A percentile compares a stretch with the other conserved stretches of the same genome.
These are phyloP conservation scores for Haematococcus lacustris DNA, from an alignment of 139 green algal genomes.

Conservation along the genomic window DNA sequence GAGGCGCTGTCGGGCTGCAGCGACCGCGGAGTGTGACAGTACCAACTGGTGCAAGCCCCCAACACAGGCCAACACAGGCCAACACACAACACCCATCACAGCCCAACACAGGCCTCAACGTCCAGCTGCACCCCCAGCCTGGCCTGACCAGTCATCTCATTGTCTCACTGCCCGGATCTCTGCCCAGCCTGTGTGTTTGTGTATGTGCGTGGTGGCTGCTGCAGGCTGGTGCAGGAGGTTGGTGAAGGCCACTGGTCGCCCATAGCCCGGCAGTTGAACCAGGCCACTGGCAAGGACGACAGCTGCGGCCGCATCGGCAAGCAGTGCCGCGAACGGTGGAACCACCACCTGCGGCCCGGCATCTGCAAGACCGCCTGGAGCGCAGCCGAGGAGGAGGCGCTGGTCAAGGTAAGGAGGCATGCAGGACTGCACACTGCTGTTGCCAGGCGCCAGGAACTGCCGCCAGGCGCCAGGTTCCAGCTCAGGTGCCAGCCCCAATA, in stretches of 20 bases:
- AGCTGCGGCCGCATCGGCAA: conserved; percentile 71
- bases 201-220: background rate
- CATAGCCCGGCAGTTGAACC: conserved; percentile 52
- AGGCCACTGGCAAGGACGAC: conserved; percentile 20
- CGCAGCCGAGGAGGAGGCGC: conserved; percentile 38
- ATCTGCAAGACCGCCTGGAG: conserved; percentile 67
- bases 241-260: conserved; percentile 60
- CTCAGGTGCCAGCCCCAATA: background rate
- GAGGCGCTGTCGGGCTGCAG: too few species aligned
- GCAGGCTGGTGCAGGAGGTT: conserved; percentile 57
- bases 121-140: background rate
- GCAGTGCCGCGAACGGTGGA: conserved; percentile 56
- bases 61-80: too few species aligned
- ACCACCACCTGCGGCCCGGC: conserved; percentile 70
- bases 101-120: too few species aligned
- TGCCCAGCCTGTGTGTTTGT: background rate
- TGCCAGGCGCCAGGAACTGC: background rate
- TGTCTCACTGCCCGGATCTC: background rate
- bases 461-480: background rate
- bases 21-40: too few species aligned
- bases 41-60: too few species aligned
- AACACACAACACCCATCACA: too few species aligned
- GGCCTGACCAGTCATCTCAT: background rate
- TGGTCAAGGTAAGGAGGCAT: conserved; percentile 6
- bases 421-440: conserved; percentile 19